Conservation (phyloP, 805 yeast species). For the Hemisphaericaspora nanyangensis region DNA sequence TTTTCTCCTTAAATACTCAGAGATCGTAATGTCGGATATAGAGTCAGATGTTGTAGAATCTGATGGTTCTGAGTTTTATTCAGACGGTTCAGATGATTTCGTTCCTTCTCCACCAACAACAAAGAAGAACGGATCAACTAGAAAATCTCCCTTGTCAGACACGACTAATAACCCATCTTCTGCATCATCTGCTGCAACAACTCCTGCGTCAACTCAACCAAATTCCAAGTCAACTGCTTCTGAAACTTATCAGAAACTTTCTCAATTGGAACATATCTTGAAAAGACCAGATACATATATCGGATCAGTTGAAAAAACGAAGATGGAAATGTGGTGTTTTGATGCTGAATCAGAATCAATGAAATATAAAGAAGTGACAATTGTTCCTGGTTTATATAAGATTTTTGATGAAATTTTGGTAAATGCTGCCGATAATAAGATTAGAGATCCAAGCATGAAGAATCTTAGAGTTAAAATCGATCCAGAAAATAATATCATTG, state of each 20-base stretch:
- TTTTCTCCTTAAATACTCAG: neutral
- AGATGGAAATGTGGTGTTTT: slow-evolving; percentile 80
- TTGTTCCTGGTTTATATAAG: slow-evolving; percentile 95
- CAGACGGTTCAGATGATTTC: slow-evolving; percentile 18
- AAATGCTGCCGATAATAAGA: slow-evolving; percentile 98
- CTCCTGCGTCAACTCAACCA: slow-evolving; percentile 13
- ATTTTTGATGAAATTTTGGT: slow-evolving; percentile 96
- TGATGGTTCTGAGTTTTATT: slow-evolving; percentile 10
- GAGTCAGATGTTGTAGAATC: slow-evolving; percentile 8
- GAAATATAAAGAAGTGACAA: slow-evolving; percentile 58
- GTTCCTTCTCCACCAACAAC: slow-evolving; percentile 11
- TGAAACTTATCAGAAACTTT: slow-evolving; percentile 85
- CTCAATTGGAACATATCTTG: slow-evolving; percentile 93
- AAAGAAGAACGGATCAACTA: slow-evolving; percentile 4
- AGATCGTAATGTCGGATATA: neutral
- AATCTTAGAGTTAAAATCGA: slow-evolving; percentile 79
- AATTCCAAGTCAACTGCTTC: slow-evolving; percentile 36
- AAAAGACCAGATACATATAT: slow-evolving; percentile 97
- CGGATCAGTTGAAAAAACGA: slow-evolving; percentile 86
- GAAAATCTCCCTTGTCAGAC: slow-evolving; percentile 19
- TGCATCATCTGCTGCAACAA: slow-evolving; percentile 8
- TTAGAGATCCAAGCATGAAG: slow-evolving; percentile 89
- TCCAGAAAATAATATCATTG: slow-evolving; percentile 67
- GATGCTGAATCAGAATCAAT: slow-evolving; percentile 45
- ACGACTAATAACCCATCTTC: slow-evolving; percentile 17